Conservation (phyloP, 768 basidiomycete genomes). For the Boletales sp. region DNA sequence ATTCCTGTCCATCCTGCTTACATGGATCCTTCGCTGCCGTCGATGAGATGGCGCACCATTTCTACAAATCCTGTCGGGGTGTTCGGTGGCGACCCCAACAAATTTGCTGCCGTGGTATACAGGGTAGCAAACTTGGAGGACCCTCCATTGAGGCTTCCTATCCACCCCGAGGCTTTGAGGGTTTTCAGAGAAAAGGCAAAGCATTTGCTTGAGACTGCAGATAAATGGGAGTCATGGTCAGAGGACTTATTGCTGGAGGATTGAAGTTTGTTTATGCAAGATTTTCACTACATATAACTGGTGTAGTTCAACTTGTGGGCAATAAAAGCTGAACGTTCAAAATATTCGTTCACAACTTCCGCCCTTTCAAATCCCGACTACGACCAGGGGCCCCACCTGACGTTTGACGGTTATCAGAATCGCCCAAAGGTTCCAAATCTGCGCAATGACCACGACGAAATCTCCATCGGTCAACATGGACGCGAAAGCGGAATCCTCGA, state of each 20-base stretch:
- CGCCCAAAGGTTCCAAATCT: background rate
- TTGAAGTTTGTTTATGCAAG: background rate
- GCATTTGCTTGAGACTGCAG: constrained; percentile 10
- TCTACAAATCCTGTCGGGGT: background rate
- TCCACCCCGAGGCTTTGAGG: background rate
- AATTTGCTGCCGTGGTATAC: constrained; percentile 14
- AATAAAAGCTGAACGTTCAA: too few relatives aligned
- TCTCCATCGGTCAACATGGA: background rate
- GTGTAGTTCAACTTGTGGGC: too few relatives aligned
- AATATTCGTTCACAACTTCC: too few relatives aligned
- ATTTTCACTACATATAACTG: too few relatives aligned
- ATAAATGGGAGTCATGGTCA: constrained; percentile 19
- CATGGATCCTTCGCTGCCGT: constrained; percentile 1
- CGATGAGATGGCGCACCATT: background rate
- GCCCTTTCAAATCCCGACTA: too few relatives aligned
- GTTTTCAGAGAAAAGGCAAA: background rate
- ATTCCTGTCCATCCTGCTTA: constrained; percentile 14
- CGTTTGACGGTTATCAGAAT: background rate
- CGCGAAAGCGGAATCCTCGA: background rate
- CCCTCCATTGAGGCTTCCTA: constrained; percentile 16
- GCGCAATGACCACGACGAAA: background rate
- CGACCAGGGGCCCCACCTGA: too few relatives aligned
- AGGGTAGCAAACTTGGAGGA: constrained; percentile 5
- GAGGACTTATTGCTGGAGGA: constrained; percentile 8
- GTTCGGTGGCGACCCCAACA: constrained; percentile 13